Evolutionary conservation across 148 eudicot species (phyloP).

Genomic region (Persicaria tinctoria): DNA sequence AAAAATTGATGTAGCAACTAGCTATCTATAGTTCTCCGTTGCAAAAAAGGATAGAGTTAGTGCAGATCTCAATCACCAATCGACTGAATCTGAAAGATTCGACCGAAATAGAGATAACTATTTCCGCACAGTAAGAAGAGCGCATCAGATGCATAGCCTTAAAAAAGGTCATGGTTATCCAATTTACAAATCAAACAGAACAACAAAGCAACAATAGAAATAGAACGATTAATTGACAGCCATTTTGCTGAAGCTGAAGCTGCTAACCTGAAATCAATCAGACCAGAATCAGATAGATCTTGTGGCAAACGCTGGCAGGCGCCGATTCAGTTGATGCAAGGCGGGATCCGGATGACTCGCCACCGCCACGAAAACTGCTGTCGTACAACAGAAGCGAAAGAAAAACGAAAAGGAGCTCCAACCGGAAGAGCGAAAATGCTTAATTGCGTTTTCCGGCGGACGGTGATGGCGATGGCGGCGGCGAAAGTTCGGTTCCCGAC

Average conservation of each 20-base stretch:
- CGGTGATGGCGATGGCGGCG: slow-evolving; percentile 1
- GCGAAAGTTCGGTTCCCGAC: slow-evolving; percentile 72
- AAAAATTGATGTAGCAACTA: too few relatives aligned
- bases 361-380: neutral
- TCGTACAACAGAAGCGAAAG: too few relatives aligned
- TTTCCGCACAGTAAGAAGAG: neutral
- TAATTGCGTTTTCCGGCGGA: too few relatives aligned
- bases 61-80: neutral
- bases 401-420: too few relatives aligned
- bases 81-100: neutral
- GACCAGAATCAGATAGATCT: neutral
- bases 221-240: neutral
- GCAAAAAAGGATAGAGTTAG: neutral
- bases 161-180: neutral
- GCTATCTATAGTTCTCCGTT: too few relatives aligned
- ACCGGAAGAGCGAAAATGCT: too few relatives aligned
- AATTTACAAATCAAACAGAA: neutral
- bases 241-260: neutral
- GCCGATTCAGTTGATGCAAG: slow-evolving; percentile 83
- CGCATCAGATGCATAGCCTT: neutral
- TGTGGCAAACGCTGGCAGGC: slow-evolving; percentile 22
- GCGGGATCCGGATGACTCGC: slow-evolving; percentile 35
- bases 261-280: neutral
- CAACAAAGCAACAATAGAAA: neutral
- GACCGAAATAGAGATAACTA: neutral